phyloP scores from a whole-genome alignment of 495 filamentous ascomycete species.

The Astrothelium subdiscretum region DNA sequence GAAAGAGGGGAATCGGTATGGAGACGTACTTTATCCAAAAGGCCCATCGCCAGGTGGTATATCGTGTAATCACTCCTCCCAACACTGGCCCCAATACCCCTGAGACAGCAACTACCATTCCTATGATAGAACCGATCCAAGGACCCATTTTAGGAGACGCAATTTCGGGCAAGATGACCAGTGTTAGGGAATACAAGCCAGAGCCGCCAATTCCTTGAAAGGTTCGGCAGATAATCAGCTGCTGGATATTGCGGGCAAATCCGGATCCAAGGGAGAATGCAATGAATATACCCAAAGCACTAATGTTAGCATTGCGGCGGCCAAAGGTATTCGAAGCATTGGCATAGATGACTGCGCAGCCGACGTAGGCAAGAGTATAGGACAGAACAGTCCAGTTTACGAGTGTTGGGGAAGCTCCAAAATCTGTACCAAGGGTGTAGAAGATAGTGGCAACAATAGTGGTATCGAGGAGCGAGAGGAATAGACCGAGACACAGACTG shows the following conservation, averaged over 20 bases:
- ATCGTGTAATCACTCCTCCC: conserved; percentile 18
- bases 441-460: not conserved
- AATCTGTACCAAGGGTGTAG: not conserved
- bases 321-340: conserved; percentile 1
- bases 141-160: conserved; percentile 33
- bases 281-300: conserved; percentile 6
- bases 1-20: not conserved
- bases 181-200: conserved; percentile 41
- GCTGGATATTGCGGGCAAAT: not conserved
- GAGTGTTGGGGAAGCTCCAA: not conserved
- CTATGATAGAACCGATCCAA: not conserved
- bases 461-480: not conserved
- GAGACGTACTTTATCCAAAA: conserved; percentile 14
- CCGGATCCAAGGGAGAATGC: conserved; percentile 5
- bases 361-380: not conserved
- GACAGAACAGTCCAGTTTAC: not conserved
- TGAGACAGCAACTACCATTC: not conserved
- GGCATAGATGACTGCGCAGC: conserved; percentile 3
- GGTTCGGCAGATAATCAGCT: conserved; percentile 36
- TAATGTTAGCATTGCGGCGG: not conserved
- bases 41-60: conserved; percentile 36
- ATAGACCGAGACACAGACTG: not conserved
- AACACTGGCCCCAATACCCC: not conserved
- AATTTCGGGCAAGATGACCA: conserved; percentile 37
- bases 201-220: conserved; percentile 48